A percentile compares a stretch with the other conserved stretches of the same genome.
Evolutionary conservation across 2,329 filamentous ascomycete genomes (phyloP).

Genomic region (Sporothrix variecibatus): DNA sequence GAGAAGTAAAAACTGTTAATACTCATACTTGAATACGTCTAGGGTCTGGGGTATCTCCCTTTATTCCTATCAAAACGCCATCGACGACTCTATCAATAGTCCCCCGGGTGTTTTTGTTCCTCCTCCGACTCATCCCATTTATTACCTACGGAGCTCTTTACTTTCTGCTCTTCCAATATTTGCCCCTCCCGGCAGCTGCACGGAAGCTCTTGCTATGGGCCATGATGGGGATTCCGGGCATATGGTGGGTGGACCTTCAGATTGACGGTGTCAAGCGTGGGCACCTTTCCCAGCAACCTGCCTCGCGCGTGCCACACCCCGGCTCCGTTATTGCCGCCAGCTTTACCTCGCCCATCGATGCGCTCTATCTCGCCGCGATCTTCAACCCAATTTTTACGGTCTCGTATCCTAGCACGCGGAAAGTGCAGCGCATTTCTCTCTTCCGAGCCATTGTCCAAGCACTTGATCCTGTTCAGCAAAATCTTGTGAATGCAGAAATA

Average conservation of each 20-base stretch:
- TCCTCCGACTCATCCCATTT: constrained; percentile 78
- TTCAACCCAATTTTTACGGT: constrained; percentile 95
- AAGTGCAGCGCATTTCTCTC: constrained; percentile 76
- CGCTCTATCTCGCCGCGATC: constrained; percentile 89
- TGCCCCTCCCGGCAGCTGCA: constrained; percentile 60
- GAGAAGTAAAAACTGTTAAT: not conserved
- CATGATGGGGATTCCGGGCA: constrained; percentile 82
- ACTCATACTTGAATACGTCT: not conserved
- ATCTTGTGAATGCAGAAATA: constrained; percentile 42
- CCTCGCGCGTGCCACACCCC: constrained; percentile 72
- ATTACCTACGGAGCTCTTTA: constrained; percentile 67
- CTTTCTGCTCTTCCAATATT: constrained; percentile 79
- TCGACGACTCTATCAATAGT: constrained; percentile 62
- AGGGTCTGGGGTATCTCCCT: constrained; percentile 96
- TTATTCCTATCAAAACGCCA: constrained; percentile 76
- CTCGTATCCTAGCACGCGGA: constrained; percentile 72
- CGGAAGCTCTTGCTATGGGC: constrained; percentile 88
- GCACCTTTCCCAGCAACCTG: constrained; percentile 73
- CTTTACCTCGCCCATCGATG: constrained; percentile 90
- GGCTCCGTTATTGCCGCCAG: constrained; percentile 85
- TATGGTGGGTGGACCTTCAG: constrained; percentile 99
- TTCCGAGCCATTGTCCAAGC: constrained; percentile 73
- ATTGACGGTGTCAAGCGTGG: constrained; percentile 95
- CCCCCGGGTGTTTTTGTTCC: constrained; percentile 71
- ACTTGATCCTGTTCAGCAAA: constrained; percentile 60